phyloP scores from a whole-genome alignment of 73 alveolate genomes.

The Stentor coeruleus region DNA sequence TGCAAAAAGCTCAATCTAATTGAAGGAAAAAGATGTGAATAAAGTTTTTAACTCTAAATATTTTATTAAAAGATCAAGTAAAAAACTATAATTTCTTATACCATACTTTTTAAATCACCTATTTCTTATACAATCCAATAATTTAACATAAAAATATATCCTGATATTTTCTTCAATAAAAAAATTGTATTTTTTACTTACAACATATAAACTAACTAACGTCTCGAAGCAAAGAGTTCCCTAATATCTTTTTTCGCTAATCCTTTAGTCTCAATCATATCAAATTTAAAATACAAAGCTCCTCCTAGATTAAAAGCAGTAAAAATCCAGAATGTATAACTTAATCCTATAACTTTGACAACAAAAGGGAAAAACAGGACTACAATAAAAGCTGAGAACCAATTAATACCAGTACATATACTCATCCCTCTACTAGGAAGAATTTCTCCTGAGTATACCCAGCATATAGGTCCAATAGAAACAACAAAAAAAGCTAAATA shows the following conservation, averaged over 20 bases:
- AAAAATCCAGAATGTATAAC: not conserved
- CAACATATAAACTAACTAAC: too few species aligned
- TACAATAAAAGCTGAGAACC: not conserved
- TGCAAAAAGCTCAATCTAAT: too few species aligned
- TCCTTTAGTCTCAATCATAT: conserved; percentile 1
- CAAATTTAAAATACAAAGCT: not conserved
- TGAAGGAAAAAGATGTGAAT: too few species aligned
- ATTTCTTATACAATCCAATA: too few species aligned
- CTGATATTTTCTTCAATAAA: too few species aligned
- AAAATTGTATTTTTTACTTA: too few species aligned
- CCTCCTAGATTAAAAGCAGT: not conserved
- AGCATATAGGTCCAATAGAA: not conserved
- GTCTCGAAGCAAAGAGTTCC: too few species aligned
- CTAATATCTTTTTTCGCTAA: not conserved
- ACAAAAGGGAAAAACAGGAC: not conserved
- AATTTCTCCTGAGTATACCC: not conserved
- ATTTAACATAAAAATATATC: too few species aligned
- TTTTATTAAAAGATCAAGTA: too few species aligned
- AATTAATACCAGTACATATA: not conserved
- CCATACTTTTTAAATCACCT: too few species aligned
- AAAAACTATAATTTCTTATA: too few species aligned
- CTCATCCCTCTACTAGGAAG: not conserved
- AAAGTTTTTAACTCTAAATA: too few species aligned
- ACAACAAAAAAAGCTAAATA: not conserved
- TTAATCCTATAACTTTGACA: not conserved